These are phyloP conservation scores for Lepidopterella palustris DNA, from an alignment of 495 filamentous ascomycete species.

Conservation along the genomic window DNA sequence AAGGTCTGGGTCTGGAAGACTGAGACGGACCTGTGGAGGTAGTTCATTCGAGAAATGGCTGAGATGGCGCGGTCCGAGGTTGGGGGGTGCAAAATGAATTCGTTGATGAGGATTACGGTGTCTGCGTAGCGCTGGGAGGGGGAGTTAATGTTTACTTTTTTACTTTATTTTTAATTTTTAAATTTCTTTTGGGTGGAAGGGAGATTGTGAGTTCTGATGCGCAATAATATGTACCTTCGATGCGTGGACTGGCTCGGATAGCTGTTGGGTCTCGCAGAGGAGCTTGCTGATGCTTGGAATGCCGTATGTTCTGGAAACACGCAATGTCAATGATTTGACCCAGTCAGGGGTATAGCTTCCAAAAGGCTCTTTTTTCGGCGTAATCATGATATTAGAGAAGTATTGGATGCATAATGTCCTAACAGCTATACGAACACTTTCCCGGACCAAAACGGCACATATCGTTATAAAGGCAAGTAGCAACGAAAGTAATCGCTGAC, in stretches of 20 bases:
- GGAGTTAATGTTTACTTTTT: neutral
- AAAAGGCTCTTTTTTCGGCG: too few relatives aligned
- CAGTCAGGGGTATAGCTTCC: neutral
- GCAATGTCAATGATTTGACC: neutral
- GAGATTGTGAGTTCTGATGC: neutral
- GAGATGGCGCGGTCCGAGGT: conserved; percentile 43
- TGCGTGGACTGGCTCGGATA: conserved; percentile 47
- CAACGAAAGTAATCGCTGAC: too few relatives aligned
- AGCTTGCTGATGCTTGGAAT: conserved; percentile 56
- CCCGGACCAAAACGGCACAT: too few relatives aligned
- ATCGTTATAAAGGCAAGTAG: neutral
- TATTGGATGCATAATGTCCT: neutral
- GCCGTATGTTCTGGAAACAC: conserved; percentile 51
- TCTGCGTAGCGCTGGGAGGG: conserved; percentile 50
- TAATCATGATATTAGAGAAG: too few relatives aligned
- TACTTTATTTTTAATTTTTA: too few relatives aligned
- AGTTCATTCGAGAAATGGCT: conserved; percentile 62
- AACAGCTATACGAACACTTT: conserved; percentile 27
- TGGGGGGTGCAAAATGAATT: conserved; percentile 48
- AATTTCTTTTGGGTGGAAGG: too few relatives aligned
- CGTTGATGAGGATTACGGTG: conserved; percentile 52
- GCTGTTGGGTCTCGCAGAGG: conserved; percentile 52
- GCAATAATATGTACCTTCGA: conserved; percentile 36
- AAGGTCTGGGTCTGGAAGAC: neutral
- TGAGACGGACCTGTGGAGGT: conserved; percentile 43